Evolutionary conservation across 371 early-diverging fungal genomes (phyloP).

Genomic region (Syncephalastrum racemosum): DNA sequence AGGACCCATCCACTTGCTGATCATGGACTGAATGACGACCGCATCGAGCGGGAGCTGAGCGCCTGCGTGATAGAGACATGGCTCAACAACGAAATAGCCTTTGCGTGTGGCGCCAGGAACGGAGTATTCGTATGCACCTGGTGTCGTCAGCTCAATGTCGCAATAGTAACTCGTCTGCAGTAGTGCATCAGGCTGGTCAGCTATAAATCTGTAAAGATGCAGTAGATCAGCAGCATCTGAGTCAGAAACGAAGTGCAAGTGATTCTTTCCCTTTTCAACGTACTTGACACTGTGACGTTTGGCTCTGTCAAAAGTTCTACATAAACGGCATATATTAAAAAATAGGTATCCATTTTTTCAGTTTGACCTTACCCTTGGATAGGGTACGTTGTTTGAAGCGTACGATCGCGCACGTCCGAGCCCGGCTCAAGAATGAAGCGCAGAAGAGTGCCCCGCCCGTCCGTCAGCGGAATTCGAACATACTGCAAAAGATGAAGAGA

Average conservation of each 20-base stretch:
- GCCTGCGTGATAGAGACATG: conserved; percentile 54
- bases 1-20: conserved; percentile 95
- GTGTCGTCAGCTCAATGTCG: conserved; percentile 62
- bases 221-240: background rate
- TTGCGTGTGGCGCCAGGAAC: conserved; percentile 59
- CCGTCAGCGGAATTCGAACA: conserved; percentile 78
- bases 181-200: background rate
- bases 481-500: conserved; percentile 50
- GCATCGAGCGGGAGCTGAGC: conserved; percentile 71
- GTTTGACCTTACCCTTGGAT: conserved; percentile 57
- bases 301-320: conserved; percentile 34
- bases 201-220: conserved; percentile 5
- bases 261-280: no score
- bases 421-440: conserved; percentile 85
- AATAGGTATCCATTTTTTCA: conserved; percentile 1
- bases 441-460: conserved; percentile 58
- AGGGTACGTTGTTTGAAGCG: conserved; percentile 83
- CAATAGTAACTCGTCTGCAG: conserved; percentile 36
- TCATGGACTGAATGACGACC: conserved; percentile 81
- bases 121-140: conserved; percentile 90
- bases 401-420: conserved; percentile 55
- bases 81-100: conserved; percentile 88
- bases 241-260: background rate
- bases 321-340: conserved; percentile 7
- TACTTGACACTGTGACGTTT: conserved; percentile 48